Conservation (phyloP, 164 flowering plant species). For the Sextonia rubra region DNA sequence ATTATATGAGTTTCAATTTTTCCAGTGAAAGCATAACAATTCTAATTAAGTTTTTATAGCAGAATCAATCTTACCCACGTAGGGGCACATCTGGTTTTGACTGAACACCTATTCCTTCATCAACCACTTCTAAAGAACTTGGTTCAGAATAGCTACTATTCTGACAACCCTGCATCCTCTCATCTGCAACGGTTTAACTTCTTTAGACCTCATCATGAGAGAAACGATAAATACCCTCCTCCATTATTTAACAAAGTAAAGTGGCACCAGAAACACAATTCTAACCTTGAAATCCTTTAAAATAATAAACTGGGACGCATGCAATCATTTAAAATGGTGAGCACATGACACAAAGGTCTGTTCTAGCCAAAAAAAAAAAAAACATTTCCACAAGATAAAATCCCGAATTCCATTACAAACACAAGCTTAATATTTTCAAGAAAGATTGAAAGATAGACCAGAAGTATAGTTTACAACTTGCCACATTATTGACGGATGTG, state of each 20-base stretch:
- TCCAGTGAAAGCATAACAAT: not conserved
- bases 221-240: constrained; percentile 5
- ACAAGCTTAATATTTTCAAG: not conserved
- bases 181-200: constrained; percentile 58
- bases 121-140: constrained; percentile 21
- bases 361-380: not conserved
- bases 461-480: constrained; percentile 7
- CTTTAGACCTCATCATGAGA: constrained; percentile 31
- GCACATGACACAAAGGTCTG: not conserved
- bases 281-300: constrained; percentile 1
- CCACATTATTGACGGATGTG: constrained; percentile 10
- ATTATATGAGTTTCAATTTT: not conserved
- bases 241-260: constrained; percentile 5
- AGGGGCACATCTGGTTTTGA: constrained; percentile 23
- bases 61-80: constrained; percentile 56
- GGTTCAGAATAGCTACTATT: constrained; percentile 19
- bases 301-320: not conserved
- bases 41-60: not conserved
- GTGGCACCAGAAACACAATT: not conserved
- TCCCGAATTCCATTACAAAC: constrained; percentile 6
- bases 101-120: constrained; percentile 30
- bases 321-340: not conserved
- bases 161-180: constrained; percentile 45
- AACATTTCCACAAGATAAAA: not conserved
- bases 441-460: not conserved